Base-by-base conservation (phyloP, 176 grass and related monocot genomes). In the Triticum monococcum region DNA sequence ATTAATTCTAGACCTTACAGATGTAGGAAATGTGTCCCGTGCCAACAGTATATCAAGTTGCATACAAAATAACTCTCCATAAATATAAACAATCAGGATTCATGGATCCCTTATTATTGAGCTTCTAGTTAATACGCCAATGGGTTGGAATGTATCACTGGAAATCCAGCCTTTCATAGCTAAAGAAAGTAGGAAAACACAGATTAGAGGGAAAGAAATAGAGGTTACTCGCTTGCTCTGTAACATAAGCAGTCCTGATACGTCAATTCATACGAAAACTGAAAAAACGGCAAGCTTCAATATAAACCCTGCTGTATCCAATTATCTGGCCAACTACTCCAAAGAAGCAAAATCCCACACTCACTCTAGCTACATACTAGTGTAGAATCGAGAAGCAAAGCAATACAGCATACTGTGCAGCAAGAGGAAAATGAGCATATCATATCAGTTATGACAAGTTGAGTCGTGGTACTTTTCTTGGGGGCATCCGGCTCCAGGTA, bases 381-480 rank as follows among this genome's bases (percentile, higher is more conserved):
- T 52, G 28, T 9, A 35, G 43, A 33, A 11, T 41, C 38, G 24
- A 80, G 67, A 83, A 85, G 67, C 22, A 64, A 83, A 84, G 56
- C 22, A 65, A 71, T 7, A 43, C 9, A 14, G 54, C 73, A 38
- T 40, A 68, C n/a, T 79, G 24, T 22, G 64, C 46, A n/a, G 28
- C 7, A 79, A 31, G 35, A 86, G 3, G 26, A 68, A 54, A 18
- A 54, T 16, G 38, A 59, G 74, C 46, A 78, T 0, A 13, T 8
- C 46, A 78, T 0, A 13, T 8, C 43, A 52, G 30, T 7, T 37
- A 2, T 22, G 3, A 3, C 26, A 75, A 36, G 88, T 61, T 43
- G 2, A 78, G 72, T 8, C 3, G n/a, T 22, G 18, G 11, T 87
- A 92, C 88, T 92, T 90, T 80, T 87, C 77, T 87, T 90, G 64